A percentile compares a stretch with the other conserved stretches of the same genome.
phyloP scores from a whole-genome alignment of 2,329 filamentous ascomycete species.

The Bretziella fagacearum region DNA sequence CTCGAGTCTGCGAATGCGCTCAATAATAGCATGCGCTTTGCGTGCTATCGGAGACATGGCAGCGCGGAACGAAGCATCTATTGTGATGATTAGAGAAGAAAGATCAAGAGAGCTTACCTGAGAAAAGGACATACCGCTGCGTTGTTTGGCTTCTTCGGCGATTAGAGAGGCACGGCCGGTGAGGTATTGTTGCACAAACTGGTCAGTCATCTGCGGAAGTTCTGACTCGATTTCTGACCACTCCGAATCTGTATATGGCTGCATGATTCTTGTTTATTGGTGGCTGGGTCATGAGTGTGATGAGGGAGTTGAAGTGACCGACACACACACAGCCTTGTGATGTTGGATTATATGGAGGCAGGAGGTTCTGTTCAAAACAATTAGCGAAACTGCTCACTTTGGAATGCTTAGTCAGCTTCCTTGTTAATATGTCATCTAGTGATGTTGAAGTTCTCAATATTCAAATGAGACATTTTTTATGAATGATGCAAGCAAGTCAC shows the following conservation, averaged over 20 bases:
- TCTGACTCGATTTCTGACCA: slow-evolving; percentile 40
- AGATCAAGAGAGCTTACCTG: slow-evolving; percentile 7
- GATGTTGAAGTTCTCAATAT: no score
- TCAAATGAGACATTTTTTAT: no score
- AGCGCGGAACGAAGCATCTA: slow-evolving; percentile 52
- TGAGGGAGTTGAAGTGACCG: no score
- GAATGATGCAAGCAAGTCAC: no score
- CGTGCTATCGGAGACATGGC: slow-evolving; percentile 62
- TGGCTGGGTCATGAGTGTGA: neutral
- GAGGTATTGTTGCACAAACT: slow-evolving; percentile 70
- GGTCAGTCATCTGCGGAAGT: slow-evolving; percentile 44
- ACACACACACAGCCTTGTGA: neutral
- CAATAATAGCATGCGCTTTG: slow-evolving; percentile 64
- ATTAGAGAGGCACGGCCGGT: slow-evolving; percentile 60
- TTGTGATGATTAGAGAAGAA: slow-evolving; percentile 16
- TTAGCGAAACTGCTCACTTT: no score
- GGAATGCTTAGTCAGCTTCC: no score
- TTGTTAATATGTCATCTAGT: no score
- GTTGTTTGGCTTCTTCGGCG: slow-evolving; percentile 66
- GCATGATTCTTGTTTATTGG: no score
- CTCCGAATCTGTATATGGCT: slow-evolving; percentile 36
- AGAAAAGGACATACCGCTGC: slow-evolving; percentile 28
- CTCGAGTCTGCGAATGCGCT: slow-evolving; percentile 63
- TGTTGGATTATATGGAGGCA: neutral
- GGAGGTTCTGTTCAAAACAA: no score